These are phyloP conservation scores for Aureobasidium melanogenum DNA, from an alignment of 2,329 filamentous ascomycete species.

Conservation along the genomic window DNA sequence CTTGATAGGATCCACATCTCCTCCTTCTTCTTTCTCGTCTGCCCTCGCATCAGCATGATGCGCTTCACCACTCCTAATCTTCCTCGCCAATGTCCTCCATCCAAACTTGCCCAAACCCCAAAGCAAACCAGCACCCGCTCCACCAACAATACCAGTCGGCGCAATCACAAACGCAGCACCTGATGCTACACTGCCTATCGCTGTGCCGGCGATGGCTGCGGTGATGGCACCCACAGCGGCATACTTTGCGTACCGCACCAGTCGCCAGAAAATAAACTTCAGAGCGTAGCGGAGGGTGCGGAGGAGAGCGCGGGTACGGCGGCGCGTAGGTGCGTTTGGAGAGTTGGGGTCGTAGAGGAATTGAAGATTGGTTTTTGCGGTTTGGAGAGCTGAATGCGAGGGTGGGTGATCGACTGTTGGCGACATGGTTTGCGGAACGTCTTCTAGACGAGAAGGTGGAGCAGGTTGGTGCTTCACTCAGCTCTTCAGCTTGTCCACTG, in stretches of 20 bases:
- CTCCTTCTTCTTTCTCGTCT: conserved; percentile 29
- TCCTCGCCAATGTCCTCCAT: conserved; percentile 28
- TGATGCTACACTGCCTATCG: conserved; percentile 28
- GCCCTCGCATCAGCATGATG: conserved; percentile 26
- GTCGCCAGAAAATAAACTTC: conserved; percentile 35
- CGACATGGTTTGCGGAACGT: neutral
- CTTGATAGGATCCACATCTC: conserved; percentile 19
- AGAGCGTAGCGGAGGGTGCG: conserved; percentile 29
- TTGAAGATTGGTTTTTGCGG: conserved; percentile 24
- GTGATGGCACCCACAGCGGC: conserved; percentile 32
- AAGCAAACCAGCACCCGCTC: conserved; percentile 27
- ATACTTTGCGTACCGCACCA: conserved; percentile 36
- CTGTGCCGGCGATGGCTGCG: conserved; percentile 31
- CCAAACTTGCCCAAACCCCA: conserved; percentile 28
- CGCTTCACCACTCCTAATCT: conserved; percentile 29
- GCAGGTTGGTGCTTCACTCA: too few relatives aligned
- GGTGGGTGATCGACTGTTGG: neutral
- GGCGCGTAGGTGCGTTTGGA: conserved; percentile 22
- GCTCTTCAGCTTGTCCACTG: too few relatives aligned
- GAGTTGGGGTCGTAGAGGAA: conserved; percentile 30
- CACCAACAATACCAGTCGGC: conserved; percentile 32
- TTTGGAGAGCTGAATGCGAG: neutral
- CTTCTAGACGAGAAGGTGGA: too few relatives aligned
- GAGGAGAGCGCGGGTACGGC: conserved; percentile 32
- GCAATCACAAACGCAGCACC: conserved; percentile 35